A percentile compares a stretch with the other conserved stretches of the same genome.
Conservation (phyloP, 208 protist species). For the Acanthamoeba sp. region DNA sequence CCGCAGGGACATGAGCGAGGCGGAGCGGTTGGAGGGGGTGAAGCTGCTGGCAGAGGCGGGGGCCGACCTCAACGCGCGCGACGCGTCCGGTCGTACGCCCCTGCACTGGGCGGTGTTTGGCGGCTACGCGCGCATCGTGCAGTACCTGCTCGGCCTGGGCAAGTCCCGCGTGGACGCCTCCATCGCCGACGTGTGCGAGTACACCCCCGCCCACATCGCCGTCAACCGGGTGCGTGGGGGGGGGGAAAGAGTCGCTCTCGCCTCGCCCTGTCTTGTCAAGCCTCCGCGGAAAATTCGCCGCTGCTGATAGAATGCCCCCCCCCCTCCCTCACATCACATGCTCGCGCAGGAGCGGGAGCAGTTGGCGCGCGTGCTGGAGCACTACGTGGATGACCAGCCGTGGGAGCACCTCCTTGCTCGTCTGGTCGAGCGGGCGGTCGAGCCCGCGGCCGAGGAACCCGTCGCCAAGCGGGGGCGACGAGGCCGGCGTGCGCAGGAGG, state of each 20-base stretch:
- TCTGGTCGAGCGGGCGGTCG: not conserved
- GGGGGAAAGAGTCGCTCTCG: not conserved
- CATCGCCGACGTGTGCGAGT: slow-evolving; percentile 41
- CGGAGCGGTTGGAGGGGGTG: not conserved
- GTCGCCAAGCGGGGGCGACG: not conserved
- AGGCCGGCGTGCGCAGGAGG: not conserved
- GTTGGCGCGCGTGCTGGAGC: not conserved
- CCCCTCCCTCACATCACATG: too few species aligned
- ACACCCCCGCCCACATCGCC: slow-evolving; percentile 37
- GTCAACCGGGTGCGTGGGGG: not conserved
- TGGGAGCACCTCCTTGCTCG: not conserved
- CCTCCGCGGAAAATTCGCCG: not conserved
- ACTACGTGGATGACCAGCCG: not conserved
- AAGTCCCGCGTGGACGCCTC: not conserved
- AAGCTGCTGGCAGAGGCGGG: slow-evolving; percentile 35
- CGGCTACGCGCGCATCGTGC: not conserved
- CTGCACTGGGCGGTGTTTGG: slow-evolving; percentile 59
- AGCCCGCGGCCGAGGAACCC: not conserved
- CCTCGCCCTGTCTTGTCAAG: not conserved
- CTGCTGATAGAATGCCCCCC: too few species aligned
- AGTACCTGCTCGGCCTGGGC: not conserved
- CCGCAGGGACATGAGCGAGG: not conserved
- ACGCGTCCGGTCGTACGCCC: not conserved
- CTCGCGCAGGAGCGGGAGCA: slow-evolving; percentile 4
- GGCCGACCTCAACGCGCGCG: slow-evolving; percentile 36